Percentiles rank a stretch among this genome's conserved stretches.
Evolutionary conservation across 2,329 filamentous ascomycete species (phyloP).

Genomic region (Phialemonium atrogriseum): DNA sequence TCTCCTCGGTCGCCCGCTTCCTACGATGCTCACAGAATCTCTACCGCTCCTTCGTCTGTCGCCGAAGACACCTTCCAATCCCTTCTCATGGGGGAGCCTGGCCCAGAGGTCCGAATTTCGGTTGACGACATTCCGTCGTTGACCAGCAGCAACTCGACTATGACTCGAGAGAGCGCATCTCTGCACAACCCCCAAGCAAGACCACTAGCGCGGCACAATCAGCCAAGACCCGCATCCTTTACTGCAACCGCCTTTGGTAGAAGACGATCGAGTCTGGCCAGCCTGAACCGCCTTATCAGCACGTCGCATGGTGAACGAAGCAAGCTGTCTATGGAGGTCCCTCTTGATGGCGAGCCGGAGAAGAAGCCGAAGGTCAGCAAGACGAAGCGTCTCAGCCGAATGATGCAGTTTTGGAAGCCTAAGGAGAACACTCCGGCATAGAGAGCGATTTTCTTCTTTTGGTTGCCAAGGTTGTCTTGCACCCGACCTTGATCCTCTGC

Average conservation of each 20-base stretch:
- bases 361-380: slow-evolving; percentile 55
- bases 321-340: slow-evolving; percentile 64
- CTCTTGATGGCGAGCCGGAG: slow-evolving; percentile 44
- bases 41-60: slow-evolving; percentile 66
- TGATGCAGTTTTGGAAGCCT: slow-evolving; percentile 73
- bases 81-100: slow-evolving; percentile 63
- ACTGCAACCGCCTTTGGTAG: slow-evolving; percentile 56
- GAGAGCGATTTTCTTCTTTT: too few relatives aligned
- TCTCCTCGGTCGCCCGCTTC: slow-evolving; percentile 63
- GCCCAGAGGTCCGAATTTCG: slow-evolving; percentile 63
- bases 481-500: too few relatives aligned
- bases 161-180: slow-evolving; percentile 59
- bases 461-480: too few relatives aligned
- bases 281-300: slow-evolving; percentile 67
- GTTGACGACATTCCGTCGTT: slow-evolving; percentile 64
- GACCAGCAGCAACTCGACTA: slow-evolving; percentile 70
- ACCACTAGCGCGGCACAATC: slow-evolving; percentile 40
- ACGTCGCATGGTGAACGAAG: slow-evolving; percentile 66
- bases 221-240: slow-evolving; percentile 51
- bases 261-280: slow-evolving; percentile 68
- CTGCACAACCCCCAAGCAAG: slow-evolving; percentile 34
- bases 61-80: slow-evolving; percentile 67
- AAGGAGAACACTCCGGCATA: slow-evolving; percentile 28
- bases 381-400: slow-evolving; percentile 60
- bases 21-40: slow-evolving; percentile 64